These are phyloP conservation scores for Candida takata DNA, from an alignment of 805 yeast species.

Conservation along the genomic window DNA sequence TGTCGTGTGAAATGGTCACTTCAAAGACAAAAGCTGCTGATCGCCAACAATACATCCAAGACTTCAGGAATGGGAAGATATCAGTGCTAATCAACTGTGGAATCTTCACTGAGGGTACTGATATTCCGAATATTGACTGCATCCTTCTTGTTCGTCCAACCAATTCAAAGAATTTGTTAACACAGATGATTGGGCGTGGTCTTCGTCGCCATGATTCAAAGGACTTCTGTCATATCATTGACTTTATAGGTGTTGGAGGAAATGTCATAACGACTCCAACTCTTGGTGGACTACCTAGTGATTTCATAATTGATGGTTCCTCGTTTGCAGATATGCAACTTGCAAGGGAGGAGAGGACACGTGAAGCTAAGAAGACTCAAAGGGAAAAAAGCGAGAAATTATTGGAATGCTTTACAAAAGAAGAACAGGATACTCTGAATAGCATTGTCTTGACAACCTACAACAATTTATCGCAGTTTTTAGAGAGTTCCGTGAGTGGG, in stretches of 20 bases:
- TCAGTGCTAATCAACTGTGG: constrained; percentile 82
- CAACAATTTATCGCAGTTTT: constrained; percentile 32
- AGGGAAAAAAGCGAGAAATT: background rate
- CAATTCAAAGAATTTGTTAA: constrained; percentile 56
- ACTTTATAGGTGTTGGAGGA: constrained; percentile 60
- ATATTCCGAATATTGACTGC: constrained; percentile 83
- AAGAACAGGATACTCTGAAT: constrained; percentile 3
- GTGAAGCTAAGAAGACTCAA: background rate
- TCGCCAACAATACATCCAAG: constrained; percentile 45
- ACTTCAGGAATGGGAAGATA: constrained; percentile 54
- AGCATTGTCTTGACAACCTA: constrained; percentile 25
- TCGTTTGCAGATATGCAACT: constrained; percentile 27
- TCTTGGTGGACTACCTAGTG: constrained; percentile 30
- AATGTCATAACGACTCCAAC: constrained; percentile 54
- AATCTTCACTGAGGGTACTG: constrained; percentile 92
- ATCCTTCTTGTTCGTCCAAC: constrained; percentile 78
- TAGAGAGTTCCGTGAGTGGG: constrained; percentile 2
- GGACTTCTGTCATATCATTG: constrained; percentile 63
- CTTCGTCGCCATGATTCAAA: constrained; percentile 59
- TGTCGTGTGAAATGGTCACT: constrained; percentile 66
- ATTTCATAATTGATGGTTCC: constrained; percentile 23
- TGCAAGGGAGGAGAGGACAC: constrained; percentile 3
- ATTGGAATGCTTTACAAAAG: constrained; percentile 3
- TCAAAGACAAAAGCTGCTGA: constrained; percentile 51
- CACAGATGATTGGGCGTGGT: constrained; percentile 93